phyloP scores from a whole-genome alignment of 305 asterid species.

The Vinca major region DNA sequence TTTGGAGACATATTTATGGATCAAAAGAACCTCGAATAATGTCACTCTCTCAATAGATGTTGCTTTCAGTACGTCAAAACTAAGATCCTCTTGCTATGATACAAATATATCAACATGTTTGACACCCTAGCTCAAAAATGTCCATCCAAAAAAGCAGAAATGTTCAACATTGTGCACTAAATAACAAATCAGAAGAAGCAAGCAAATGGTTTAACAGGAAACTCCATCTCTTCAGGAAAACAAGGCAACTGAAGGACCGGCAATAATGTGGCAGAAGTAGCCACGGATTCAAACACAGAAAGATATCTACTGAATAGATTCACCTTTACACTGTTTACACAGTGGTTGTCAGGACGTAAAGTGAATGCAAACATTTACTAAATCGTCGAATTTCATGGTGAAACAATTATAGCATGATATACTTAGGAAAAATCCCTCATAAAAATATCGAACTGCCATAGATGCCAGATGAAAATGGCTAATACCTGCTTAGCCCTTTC shows the following conservation, averaged over 20 bases:
- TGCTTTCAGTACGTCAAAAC: background rate
- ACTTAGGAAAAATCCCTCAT: background rate
- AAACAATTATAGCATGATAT: background rate
- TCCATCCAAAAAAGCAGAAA: background rate
- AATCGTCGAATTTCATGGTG: background rate
- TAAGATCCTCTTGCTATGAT: background rate
- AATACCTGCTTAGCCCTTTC: constrained; percentile 73
- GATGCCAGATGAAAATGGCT: background rate
- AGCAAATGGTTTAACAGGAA: background rate
- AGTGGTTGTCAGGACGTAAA: background rate
- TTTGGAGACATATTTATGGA: background rate
- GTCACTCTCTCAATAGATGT: background rate
- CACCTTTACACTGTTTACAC: background rate
- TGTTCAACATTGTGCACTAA: background rate
- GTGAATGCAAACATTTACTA: background rate
- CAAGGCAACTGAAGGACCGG: background rate
- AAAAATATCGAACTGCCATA: constrained; percentile 3
- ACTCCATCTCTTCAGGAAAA: background rate
- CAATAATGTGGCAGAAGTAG: background rate
- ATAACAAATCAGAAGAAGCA: background rate
- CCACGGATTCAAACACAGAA: background rate
- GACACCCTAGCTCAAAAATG: background rate
- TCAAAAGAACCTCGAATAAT: background rate
- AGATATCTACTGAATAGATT: background rate
- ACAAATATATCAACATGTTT: background rate